Conservation (phyloP, 78 protist genomes). For the Speleostelium caveatum region DNA sequence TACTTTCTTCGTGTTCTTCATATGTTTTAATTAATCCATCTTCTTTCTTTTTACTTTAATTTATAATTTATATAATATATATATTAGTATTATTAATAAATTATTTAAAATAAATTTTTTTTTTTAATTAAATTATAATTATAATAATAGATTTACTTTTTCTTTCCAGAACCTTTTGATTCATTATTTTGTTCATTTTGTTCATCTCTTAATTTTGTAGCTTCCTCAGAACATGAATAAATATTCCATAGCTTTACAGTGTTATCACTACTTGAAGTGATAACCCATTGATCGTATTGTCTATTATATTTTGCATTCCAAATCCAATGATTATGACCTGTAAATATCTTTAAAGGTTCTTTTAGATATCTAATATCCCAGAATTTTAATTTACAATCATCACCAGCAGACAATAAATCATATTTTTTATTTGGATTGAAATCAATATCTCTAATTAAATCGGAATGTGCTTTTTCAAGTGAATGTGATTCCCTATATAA, state of each 20-base stretch:
- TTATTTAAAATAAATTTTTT: neutral
- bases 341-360: slow-evolving; percentile 51
- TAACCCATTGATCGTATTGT: slow-evolving; percentile 73
- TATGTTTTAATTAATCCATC: slow-evolving; percentile 72
- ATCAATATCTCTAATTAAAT: slow-evolving; percentile 69
- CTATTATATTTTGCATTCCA: slow-evolving; percentile 74
- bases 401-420: slow-evolving; percentile 70
- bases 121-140: too few relatives aligned
- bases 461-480: slow-evolving; percentile 75
- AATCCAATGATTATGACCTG: slow-evolving; percentile 82
- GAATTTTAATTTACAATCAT: slow-evolving; percentile 71
- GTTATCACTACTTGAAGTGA: slow-evolving; percentile 66
- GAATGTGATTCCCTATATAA: slow-evolving; percentile 54
- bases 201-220: neutral
- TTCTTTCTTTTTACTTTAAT: slow-evolving; percentile 65
- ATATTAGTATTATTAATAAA: slow-evolving; percentile 3
- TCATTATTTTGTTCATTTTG: neutral
- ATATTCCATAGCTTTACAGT: slow-evolving; percentile 77
- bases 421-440: slow-evolving; percentile 78
- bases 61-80: neutral
- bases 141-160: slow-evolving; percentile 32
- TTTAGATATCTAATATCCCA: slow-evolving; percentile 75
- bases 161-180: slow-evolving; percentile 41
- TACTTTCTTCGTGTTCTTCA: slow-evolving; percentile 82
- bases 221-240: slow-evolving; percentile 28